These are phyloP conservation scores for Harringtonia lauricola DNA, from an alignment of 2,329 filamentous ascomycete genomes.

Conservation along the genomic window DNA sequence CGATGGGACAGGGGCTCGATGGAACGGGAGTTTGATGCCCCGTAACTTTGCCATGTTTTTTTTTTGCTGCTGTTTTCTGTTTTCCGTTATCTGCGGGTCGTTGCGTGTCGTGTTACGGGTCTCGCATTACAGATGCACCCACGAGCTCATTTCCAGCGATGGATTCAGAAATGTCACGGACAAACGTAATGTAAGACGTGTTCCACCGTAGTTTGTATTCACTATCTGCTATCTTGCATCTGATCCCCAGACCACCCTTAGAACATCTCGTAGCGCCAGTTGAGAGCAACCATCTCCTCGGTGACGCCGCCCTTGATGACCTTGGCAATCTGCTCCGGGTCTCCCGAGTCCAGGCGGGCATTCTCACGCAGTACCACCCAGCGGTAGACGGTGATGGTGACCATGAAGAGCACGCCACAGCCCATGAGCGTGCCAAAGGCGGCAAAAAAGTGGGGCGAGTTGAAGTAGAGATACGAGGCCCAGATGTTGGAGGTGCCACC, in stretches of 20 bases:
- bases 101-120: no score
- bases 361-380: conserved; percentile 13
- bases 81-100: no score
- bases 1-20: no score
- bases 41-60: no score
- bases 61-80: no score
- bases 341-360: conserved; percentile 10
- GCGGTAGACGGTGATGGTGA: conserved; percentile 13
- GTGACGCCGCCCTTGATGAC: conserved; percentile 16
- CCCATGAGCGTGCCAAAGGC: conserved; percentile 14
- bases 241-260: not conserved
- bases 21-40: no score
- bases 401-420: conserved; percentile 12
- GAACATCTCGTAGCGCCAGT: conserved; percentile 16
- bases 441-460: conserved; percentile 13
- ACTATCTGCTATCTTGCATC: no score
- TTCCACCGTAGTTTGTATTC: no score
- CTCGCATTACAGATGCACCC: no score
- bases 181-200: no score
- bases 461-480: conserved; percentile 22
- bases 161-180: no score
- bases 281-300: conserved; percentile 14
- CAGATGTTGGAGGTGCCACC: conserved; percentile 23
- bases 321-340: conserved; percentile 10
- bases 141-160: no score